Base-by-base conservation (phyloP, 2,329 filamentous ascomycete genomes). In the Monosporascus sp. region DNA sequence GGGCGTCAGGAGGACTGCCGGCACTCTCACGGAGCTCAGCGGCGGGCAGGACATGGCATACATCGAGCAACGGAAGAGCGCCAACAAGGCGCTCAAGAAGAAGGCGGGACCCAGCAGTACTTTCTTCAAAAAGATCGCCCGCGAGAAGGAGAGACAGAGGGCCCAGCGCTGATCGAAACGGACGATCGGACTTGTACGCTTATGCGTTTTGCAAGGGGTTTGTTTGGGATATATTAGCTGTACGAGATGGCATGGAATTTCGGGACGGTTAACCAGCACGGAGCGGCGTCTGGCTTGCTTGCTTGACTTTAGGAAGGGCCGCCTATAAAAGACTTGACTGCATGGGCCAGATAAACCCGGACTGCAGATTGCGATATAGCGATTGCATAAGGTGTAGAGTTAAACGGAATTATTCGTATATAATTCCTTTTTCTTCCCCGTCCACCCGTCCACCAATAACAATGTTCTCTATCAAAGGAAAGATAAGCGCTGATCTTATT, bases 21-120 rank as follows among this genome's bases (percentile, higher is more conserved):
- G 91, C 24, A 90, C 85, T 14, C 77, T 99, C 52, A 87, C 86
- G 49, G 92, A 95, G 62, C 79, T 97, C 52, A 90, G 89, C 52
- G 94, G 94, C 53, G 94, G 92, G 0, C 89, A 96, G 67, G 90
- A 95, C 67, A 97, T 99, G 94, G 92, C 93, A n/a, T 97, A 93
- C 68, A 84, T 90, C 52, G 89, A 93, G 70, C 86, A 89, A 71
- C 90, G 89, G 70, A 87, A 85, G 75, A 84, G 79, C 62, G 78
- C 80, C 59, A 90, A 89, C 65, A 85, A 84, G 72, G 76, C 79
- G 58, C 70, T 85, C 63, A 87, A 85, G 74, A 81, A 83, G 65
- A 82, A 83, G 62, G 74, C 74, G 51, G 74, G 71, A n/a, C 74
- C 79, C 55, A 81, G 80, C 58, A 79, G 73, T 62, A 72, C 78